phyloP scores from a whole-genome alignment of 306 rosid species.

The Corylus heterophylla region DNA sequence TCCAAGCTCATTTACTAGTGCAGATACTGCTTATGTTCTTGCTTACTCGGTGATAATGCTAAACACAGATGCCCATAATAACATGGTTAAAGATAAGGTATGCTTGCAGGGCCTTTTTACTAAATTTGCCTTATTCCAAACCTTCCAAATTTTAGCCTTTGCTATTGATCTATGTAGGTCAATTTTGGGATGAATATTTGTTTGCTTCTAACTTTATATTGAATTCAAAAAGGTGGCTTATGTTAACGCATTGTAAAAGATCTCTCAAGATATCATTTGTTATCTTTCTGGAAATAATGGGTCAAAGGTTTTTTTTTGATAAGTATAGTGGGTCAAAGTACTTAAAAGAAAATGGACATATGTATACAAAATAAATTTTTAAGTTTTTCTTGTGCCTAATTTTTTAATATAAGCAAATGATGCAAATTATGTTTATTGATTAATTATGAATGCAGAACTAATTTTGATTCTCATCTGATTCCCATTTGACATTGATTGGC shows the following conservation, averaged over 20 bases:
- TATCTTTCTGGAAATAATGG: constrained; percentile 7
- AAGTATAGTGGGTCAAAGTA: not conserved
- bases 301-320: not conserved
- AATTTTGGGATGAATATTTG: not conserved
- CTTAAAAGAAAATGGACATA: not conserved
- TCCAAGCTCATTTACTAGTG: constrained; percentile 93
- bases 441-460: constrained; percentile 25
- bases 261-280: constrained; percentile 13
- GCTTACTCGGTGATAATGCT: constrained; percentile 99
- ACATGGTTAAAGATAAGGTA: constrained; percentile 97
- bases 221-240: not conserved
- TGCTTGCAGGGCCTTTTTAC: constrained; percentile 35
- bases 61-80: constrained; percentile 97
- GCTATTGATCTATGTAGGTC: not conserved
- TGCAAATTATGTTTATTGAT: not conserved
- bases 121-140: constrained; percentile 14
- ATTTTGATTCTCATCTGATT: constrained; percentile 32
- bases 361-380: not conserved
- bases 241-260: not conserved
- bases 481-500: constrained; percentile 37
- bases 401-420: not conserved
- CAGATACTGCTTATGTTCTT: constrained; percentile 98
- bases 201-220: not conserved
- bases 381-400: constrained; percentile 3
- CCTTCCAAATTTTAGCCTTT: constrained; percentile 12